phyloP scores from a whole-genome alignment of 805 yeast genomes.

The Pichia insulana region DNA sequence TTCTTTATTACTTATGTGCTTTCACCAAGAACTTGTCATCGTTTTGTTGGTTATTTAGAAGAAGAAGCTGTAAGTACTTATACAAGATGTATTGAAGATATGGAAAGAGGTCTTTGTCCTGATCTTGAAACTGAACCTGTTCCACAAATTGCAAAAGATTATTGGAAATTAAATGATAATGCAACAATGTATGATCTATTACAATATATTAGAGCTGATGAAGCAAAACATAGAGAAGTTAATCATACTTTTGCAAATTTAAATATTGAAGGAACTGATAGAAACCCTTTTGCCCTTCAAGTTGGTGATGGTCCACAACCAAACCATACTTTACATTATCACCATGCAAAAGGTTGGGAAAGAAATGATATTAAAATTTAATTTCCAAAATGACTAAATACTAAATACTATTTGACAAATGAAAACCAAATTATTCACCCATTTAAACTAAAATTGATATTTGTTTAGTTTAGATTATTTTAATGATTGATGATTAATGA shows the following conservation, averaged over 20 bases:
- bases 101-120: constrained; percentile 41
- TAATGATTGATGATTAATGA: too few species aligned
- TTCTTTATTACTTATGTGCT: constrained; percentile 53
- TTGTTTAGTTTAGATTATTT: too few species aligned
- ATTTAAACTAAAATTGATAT: too few species aligned
- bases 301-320: constrained; percentile 28
- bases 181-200: constrained; percentile 53
- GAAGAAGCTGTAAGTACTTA: constrained; percentile 71
- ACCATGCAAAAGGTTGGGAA: constrained; percentile 29
- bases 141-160: constrained; percentile 53
- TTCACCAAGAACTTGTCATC: constrained; percentile 57
- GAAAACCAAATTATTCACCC: too few species aligned
- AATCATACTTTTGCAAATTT: constrained; percentile 70
- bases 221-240: constrained; percentile 72
- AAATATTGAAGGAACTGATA: constrained; percentile 33
- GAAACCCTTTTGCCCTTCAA: constrained; percentile 59
- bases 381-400: not conserved
- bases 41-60: constrained; percentile 71
- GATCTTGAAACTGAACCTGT: constrained; percentile 36
- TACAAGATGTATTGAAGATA: constrained; percentile 48
- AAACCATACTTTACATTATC: constrained; percentile 17
- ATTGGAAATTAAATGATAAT: constrained; percentile 50
- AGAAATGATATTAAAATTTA: constrained; percentile 21
- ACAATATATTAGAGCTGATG: constrained; percentile 61
- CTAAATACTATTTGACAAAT: too few species aligned